Base-by-base conservation (phyloP, 139 green algal species). In the Chlamydomonas sphaeroides region DNA sequence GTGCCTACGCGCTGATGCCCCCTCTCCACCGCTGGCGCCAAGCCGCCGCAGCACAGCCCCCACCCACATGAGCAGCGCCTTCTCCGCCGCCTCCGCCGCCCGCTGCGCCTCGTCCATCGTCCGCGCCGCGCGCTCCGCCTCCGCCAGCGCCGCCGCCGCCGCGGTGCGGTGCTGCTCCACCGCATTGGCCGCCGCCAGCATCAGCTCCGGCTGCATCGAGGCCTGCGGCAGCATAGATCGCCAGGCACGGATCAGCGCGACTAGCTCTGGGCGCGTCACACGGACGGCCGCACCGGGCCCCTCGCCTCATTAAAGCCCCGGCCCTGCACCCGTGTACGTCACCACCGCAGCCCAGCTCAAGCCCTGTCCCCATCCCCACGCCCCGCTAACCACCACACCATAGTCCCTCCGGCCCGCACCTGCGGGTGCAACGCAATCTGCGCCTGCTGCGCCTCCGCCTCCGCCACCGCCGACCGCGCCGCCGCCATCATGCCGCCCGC, bases 371-470 rank as follows among this genome's bases (percentile, higher is more conserved):
- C n/a, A n/a, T n/a, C n/a, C n/a, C n/a, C n/a, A n/a, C n/a, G n/a
- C n/a, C n/a, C n/a, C n/a, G n/a, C n/a, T n/a, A n/a, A n/a, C n/a
- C n/a, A n/a, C n/a, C n/a, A n/a, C 56, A 69, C 26, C 38, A 41
- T 36, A 25, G 38, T 57, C 59, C 39, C 59, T 57, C n/a, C n/a
- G n/a, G 41, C 59, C 18, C 59, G 59, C 57, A 49, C 15, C 36
- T 68, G 36, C 57, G 72, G 56, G 28, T 68, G 56, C 63, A 17
- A 8, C 59, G 74, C 74, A n/a, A 42, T 25, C 59, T 48, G 59
- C 74, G 68, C 53, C 59, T 70, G 59, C n/a, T 65, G 30, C 5
- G n/a, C 74, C 59, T 80, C 39, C 59, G 74, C 74, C 59, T 80
- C 74, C n/a, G 74, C 59, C 30, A 61, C 3, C 30, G 59, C 59